Evolutionary conservation across 2,329 filamentous ascomycete genomes (phyloP).

Genomic region (Trichoderma pleuroti): DNA sequence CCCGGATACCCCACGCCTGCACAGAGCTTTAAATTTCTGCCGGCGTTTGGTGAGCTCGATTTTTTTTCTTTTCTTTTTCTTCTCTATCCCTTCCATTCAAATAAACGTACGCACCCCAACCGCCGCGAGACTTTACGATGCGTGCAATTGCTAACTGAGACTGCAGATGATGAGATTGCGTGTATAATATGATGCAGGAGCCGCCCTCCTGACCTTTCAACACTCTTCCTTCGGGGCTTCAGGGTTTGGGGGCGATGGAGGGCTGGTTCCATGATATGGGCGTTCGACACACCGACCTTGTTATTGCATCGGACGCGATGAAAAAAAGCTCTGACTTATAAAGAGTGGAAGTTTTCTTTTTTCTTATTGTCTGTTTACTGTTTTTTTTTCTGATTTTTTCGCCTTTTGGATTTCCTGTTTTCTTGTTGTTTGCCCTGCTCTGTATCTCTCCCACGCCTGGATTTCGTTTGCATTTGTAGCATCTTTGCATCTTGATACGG

Average conservation of each 20-base stretch:
- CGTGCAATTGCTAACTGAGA: constrained; percentile 32
- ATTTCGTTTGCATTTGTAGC: not conserved
- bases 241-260: constrained; percentile 72
- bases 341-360: constrained; percentile 36
- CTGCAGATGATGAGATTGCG: constrained; percentile 97
- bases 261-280: constrained; percentile 84
- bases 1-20: constrained; percentile 26
- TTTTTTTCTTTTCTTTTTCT: constrained; percentile 49
- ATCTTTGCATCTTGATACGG: not conserved
- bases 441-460: not conserved
- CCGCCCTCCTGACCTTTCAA: constrained; percentile 60
- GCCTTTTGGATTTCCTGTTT: not conserved
- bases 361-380: constrained; percentile 17
- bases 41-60: constrained; percentile 10
- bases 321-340: constrained; percentile 88
- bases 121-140: constrained; percentile 17
- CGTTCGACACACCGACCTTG: constrained; percentile 99
- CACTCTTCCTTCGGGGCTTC: constrained; percentile 88
- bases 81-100: constrained; percentile 99
- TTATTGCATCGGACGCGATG: constrained; percentile 94
- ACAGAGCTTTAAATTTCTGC: constrained; percentile 37
- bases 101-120: constrained; percentile 68
- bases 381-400: not conserved
- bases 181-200: constrained; percentile 83
- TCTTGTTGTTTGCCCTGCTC: not conserved